Evolutionary conservation across 192 early-diverging fungal species (phyloP), one percentile per base, ranked within the genome.

Genomic region (Jimgerdemannia flammicorona): DNA sequence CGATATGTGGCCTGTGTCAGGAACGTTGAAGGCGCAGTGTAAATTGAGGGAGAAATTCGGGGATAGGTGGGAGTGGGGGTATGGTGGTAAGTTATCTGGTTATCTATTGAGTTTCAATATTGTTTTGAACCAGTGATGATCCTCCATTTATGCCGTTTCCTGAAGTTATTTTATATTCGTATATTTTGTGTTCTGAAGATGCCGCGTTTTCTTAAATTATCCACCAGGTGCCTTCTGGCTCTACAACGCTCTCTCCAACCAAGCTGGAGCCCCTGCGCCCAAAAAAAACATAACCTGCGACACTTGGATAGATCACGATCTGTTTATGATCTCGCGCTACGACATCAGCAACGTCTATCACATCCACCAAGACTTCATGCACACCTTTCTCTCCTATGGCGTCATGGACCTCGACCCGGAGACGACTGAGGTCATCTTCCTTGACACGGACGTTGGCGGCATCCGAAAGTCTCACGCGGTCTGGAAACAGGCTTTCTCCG

Each of bases 301-400:
- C 19, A 66, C 67, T 4, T 75, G 74, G 74, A 19, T 75, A 8
- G 74, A 75, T 18, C 42, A 41, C 17, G 74, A 75, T 49, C 17
- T 75, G 3, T 69, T 44, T 40, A 68, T 75, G 3, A 44, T 75
- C 6, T 69, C 67, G 11, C 64, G 74, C 18, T 75, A 75, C 43
- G 74, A 75, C 49, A 67, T 42, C 67, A 67, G 49, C 4, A 75
- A 75, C 43, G 74, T 75, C 18, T 75, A 75, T 49, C 74, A 75
- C 40, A 69, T 69, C 43, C 74, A 75, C 43, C 74, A 75, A 59
- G 74, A 75, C 19, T 75, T 66, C 8, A 75, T 75, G 17, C 74
- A 75, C 40, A 67, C 66, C 3, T 75, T 75, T 44, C 43, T 75
- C n/a, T 65, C 43, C 19, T 54, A 69, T n/a, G 64, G 66, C 43